A percentile compares a stretch with the other conserved stretches of the same genome.
Evolutionary conservation across 208 protist genomes (phyloP).

Genomic region (Crithidia bombi): DNA sequence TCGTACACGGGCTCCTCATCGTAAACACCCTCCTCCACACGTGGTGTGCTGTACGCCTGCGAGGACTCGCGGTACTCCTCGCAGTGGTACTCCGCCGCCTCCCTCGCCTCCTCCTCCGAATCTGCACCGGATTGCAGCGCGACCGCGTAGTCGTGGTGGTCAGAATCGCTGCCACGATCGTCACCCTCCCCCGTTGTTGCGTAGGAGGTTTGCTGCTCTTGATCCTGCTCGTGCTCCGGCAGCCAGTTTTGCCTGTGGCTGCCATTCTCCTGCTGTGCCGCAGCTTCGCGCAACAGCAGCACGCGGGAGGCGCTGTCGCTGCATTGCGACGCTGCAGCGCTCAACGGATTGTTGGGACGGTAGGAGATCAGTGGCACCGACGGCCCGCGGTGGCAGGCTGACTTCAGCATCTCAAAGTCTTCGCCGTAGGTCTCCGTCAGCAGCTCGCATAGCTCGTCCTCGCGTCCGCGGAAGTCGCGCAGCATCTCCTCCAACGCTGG

Average conservation of each 20-base stretch:
- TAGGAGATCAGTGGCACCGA: constrained; percentile 20
- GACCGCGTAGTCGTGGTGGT: background rate
- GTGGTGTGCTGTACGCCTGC: constrained; percentile 9
- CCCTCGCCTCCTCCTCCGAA: background rate
- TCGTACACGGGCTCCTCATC: constrained; percentile 15
- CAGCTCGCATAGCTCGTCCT: constrained; percentile 65
- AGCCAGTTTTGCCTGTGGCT: background rate
- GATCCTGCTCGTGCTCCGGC: background rate
- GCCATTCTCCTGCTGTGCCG: background rate
- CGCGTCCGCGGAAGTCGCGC: constrained; percentile 63
- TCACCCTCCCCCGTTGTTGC: background rate
- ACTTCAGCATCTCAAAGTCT: constrained; percentile 57
- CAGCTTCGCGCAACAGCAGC: background rate
- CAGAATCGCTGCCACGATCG: background rate
- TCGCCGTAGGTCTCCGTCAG: constrained; percentile 67
- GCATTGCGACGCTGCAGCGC: constrained; percentile 6
- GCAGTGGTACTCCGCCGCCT: constrained; percentile 6
- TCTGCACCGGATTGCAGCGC: background rate
- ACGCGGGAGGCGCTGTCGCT: constrained; percentile 2
- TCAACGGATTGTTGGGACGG: constrained; percentile 1
- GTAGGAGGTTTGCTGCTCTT: background rate
- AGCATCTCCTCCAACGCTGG: constrained; percentile 58
- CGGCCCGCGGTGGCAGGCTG: background rate
- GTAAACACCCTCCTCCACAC: constrained; percentile 12
- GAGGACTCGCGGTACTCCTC: constrained; percentile 14